These are phyloP conservation scores for Solanum okadae DNA, from an alignment of 257 asterid species.

Conservation along the genomic window DNA sequence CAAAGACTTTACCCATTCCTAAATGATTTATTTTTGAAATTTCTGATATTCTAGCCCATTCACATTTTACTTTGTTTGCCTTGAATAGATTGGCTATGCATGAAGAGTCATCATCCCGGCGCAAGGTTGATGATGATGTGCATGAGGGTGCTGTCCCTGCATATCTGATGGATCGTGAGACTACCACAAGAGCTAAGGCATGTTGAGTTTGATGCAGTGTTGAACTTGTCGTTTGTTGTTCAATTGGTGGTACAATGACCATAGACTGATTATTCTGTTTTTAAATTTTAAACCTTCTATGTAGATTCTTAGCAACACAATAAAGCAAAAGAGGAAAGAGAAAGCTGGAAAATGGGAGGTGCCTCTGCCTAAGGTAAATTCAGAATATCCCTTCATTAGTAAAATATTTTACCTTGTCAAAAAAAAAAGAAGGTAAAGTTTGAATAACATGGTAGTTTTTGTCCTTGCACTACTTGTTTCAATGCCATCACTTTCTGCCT, in stretches of 20 bases:
- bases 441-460: background rate
- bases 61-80: background rate
- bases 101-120: conserved; percentile 71
- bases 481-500: background rate
- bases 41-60: background rate
- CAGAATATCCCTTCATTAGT: background rate
- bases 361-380: conserved; percentile 85
- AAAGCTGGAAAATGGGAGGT: conserved; percentile 99
- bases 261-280: background rate
- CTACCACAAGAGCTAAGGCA: conserved; percentile 87
- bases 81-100: conserved; percentile 71
- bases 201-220: background rate
- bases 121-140: conserved; percentile 87
- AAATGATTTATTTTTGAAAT: background rate
- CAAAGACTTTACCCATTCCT: background rate
- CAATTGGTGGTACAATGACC: background rate
- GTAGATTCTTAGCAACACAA: conserved; percentile 87
- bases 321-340: conserved; percentile 93
- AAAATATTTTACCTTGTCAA: background rate
- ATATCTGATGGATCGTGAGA: conserved; percentile 94
- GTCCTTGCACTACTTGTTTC: background rate
- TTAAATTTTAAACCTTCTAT: background rate
- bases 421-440: background rate
- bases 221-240: background rate
- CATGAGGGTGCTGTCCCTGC: conserved; percentile 92